Conservation (phyloP, 345 rosid genomes). For the Stellera chamaejasme region DNA sequence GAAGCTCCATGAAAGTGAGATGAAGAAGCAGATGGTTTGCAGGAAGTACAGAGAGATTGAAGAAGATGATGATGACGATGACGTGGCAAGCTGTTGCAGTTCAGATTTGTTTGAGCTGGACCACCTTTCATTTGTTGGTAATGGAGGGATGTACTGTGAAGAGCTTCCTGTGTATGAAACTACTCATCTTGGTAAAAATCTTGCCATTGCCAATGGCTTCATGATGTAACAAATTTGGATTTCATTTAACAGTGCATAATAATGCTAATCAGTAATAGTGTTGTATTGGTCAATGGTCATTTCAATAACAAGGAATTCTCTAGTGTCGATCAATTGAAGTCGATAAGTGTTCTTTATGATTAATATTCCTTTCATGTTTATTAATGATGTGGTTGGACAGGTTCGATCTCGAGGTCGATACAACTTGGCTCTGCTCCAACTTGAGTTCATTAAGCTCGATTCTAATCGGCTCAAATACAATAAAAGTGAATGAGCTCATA, state of each 20-base stretch:
- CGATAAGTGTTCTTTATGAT: no score
- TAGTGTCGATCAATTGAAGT: neutral
- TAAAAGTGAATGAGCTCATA: no score
- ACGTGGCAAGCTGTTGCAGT: constrained; percentile 28
- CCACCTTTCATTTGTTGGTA: constrained; percentile 19
- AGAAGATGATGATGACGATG: constrained; percentile 29
- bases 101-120: constrained; percentile 48
- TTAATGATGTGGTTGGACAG: no score
- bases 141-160: constrained; percentile 24
- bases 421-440: no score
- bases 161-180: constrained; percentile 63
- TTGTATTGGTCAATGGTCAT: neutral
- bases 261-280: neutral
- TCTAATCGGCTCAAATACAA: no score
- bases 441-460: no score
- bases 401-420: no score
- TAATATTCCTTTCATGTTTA: no score
- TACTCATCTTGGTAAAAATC: constrained; percentile 32
- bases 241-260: neutral
- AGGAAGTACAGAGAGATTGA: neutral
- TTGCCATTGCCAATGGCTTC: constrained; percentile 38
- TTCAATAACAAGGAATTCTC: neutral
- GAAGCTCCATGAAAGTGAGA: constrained; percentile 25
- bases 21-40: constrained; percentile 7
- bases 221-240: constrained; percentile 5